Percentiles rank a stretch among this genome's conserved stretches.
phyloP scores from a whole-genome alignment of 2,329 filamentous ascomycete genomes.

The Didymella pinodella region DNA sequence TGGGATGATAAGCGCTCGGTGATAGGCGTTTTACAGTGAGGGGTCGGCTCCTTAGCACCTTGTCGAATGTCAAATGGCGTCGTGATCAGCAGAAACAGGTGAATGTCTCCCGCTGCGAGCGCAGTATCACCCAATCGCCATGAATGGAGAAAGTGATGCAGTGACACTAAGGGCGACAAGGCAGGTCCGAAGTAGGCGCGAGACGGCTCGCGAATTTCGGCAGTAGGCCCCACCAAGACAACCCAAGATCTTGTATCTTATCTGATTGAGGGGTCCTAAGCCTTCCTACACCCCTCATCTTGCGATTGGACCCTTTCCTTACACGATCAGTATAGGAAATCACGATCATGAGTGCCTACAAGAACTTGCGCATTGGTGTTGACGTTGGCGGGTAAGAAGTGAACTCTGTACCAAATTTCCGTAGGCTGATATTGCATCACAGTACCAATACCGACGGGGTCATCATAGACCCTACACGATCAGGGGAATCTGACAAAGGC shows the following conservation, averaged over 20 bases:
- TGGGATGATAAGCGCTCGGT: constrained; percentile 4
- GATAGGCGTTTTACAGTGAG: constrained; percentile 8
- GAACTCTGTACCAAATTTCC: not conserved
- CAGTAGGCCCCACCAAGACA: constrained; percentile 6
- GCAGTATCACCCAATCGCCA: not conserved
- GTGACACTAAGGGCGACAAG: not conserved
- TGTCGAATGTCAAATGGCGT: constrained; percentile 3
- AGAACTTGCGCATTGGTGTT: constrained; percentile 53
- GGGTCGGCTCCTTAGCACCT: constrained; percentile 1
- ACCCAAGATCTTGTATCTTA: constrained; percentile 7
- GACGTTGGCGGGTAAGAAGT: constrained; percentile 53
- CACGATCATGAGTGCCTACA: constrained; percentile 22
- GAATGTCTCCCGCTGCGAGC: not conserved
- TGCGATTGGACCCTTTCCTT: constrained; percentile 8
- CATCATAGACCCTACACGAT: constrained; percentile 45
- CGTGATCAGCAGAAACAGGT: constrained; percentile 5
- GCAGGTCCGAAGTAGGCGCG: not conserved
- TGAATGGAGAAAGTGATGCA: not conserved
- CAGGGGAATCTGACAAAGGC: constrained; percentile 37
- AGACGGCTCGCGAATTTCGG: constrained; percentile 6
- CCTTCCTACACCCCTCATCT: constrained; percentile 3
- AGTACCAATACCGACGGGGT: constrained; percentile 51
- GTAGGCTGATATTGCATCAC: constrained; percentile 14
- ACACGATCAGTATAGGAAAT: not conserved
- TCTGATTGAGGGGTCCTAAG: constrained; percentile 12